Conservation (phyloP, 2,329 filamentous ascomycete genomes). For the Colletotrichum sp. region DNA sequence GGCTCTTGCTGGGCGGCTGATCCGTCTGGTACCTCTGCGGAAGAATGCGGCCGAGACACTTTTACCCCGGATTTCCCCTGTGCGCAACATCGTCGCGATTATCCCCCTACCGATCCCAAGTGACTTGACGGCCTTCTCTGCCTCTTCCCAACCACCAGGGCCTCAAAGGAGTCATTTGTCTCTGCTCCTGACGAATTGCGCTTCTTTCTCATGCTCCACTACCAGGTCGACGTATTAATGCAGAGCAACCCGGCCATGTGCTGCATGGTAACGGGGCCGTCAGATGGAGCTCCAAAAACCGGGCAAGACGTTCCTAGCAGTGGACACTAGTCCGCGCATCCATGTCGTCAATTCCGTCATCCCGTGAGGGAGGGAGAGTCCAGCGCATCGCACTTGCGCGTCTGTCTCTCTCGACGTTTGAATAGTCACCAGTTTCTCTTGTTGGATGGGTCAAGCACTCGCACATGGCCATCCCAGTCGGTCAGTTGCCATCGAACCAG, state of each 20-base stretch:
- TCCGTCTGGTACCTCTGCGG: neutral
- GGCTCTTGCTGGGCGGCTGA: neutral
- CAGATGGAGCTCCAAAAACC: neutral
- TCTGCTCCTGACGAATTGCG: neutral
- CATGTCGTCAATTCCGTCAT: conserved; percentile 12
- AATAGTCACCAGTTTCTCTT: neutral
- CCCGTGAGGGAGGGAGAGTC: neutral
- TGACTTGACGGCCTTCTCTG: neutral
- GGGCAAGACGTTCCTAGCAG: neutral
- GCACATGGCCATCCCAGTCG: conserved; percentile 1
- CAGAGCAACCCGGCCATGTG: neutral
- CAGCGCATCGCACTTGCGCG: neutral
- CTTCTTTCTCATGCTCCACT: neutral
- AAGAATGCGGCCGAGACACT: neutral
- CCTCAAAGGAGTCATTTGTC: neutral
- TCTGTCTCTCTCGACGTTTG: neutral
- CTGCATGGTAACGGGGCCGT: neutral
- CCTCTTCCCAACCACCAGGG: neutral
- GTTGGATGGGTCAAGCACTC: neutral
- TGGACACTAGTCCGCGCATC: neutral
- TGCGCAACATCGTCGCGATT: neutral
- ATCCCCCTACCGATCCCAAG: neutral
- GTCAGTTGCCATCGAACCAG: neutral
- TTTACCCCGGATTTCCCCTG: neutral
- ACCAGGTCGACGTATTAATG: neutral